Conservation (phyloP, 768 basidiomycete genomes). For the Pisolithus orientalis region DNA sequence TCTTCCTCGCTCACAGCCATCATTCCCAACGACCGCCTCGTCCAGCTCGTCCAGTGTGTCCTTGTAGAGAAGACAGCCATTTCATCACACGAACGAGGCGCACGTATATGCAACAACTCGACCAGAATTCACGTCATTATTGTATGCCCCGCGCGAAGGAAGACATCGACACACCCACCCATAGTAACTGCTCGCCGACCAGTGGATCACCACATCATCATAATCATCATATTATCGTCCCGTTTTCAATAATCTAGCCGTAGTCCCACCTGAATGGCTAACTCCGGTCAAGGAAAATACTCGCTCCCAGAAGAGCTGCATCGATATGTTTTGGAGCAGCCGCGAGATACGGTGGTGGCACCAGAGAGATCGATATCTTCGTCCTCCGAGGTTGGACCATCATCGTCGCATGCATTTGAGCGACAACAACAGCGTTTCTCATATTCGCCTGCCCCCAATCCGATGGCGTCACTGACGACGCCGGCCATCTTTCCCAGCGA, state of each 20-base stretch:
- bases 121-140: constrained; percentile 12
- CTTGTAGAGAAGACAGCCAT: constrained; percentile 6
- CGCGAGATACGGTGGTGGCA: not conserved
- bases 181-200: not conserved
- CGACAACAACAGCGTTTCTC: constrained; percentile 1
- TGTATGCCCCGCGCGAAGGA: constrained; percentile 9
- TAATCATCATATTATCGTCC: not conserved
- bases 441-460: not conserved
- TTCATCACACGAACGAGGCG: constrained; percentile 11
- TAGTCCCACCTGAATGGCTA: constrained; percentile 3
- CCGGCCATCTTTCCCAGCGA: too few species aligned
- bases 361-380: not conserved
- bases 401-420: constrained; percentile 6
- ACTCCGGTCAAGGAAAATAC: constrained; percentile 3
- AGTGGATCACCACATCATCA: constrained; percentile 4
- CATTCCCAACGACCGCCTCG: constrained; percentile 1
- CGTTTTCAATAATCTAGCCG: not conserved
- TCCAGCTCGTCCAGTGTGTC: constrained; percentile 3
- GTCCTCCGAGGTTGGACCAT: constrained; percentile 1
- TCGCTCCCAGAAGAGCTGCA: constrained; percentile 8
- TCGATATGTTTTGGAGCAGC: constrained; percentile 2
- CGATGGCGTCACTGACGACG: not conserved
- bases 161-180: constrained; percentile 16
- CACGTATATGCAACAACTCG: constrained; percentile 9
- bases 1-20: constrained; percentile 11